A percentile compares a stretch with the other conserved stretches of the same genome.
Conservation (phyloP, 108 stramenopile species). For the Pseudonitzschia delicatissima region DNA sequence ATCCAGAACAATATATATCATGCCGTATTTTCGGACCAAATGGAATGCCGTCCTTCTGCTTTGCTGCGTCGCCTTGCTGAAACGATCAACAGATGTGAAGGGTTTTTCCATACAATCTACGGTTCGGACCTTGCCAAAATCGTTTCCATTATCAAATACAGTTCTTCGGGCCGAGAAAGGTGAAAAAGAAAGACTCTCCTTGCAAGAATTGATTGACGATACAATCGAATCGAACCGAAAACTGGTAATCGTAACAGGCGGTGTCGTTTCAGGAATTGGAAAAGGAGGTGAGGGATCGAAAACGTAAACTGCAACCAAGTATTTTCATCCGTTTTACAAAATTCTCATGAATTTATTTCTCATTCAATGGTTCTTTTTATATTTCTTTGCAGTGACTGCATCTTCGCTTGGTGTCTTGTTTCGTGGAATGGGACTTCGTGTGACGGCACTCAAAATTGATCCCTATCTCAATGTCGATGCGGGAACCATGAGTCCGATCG, state of each 20-base stretch:
- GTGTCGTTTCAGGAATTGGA: slow-evolving; percentile 94
- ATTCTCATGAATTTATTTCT: too few species aligned
- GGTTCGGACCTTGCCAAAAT: not conserved
- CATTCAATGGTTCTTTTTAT: too few species aligned
- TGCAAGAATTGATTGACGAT: slow-evolving; percentile 25
- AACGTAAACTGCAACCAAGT: too few species aligned
- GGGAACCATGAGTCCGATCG: slow-evolving; percentile 96
- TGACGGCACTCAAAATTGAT: slow-evolving; percentile 98
- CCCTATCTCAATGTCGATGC: slow-evolving; percentile 97
- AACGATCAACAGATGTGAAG: not conserved
- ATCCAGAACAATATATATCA: too few species aligned
- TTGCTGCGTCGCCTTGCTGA: not conserved
- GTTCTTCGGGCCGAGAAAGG: not conserved
- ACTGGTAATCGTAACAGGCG: slow-evolving; percentile 95
- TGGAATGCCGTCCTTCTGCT: not conserved
- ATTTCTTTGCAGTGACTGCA: too few species aligned
- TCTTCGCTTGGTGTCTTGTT: slow-evolving; percentile 93
- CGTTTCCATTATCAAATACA: not conserved
- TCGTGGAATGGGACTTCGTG: slow-evolving; percentile 81
- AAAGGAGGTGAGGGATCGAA: too few species aligned
- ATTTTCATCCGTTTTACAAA: too few species aligned
- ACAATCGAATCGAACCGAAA: slow-evolving; percentile 39
- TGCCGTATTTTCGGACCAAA: not conserved
- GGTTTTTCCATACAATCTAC: not conserved
- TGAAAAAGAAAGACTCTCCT: not conserved